These are phyloP conservation scores for Astrothelium subdiscretum DNA, from an alignment of 495 filamentous ascomycete genomes.

Conservation along the genomic window DNA sequence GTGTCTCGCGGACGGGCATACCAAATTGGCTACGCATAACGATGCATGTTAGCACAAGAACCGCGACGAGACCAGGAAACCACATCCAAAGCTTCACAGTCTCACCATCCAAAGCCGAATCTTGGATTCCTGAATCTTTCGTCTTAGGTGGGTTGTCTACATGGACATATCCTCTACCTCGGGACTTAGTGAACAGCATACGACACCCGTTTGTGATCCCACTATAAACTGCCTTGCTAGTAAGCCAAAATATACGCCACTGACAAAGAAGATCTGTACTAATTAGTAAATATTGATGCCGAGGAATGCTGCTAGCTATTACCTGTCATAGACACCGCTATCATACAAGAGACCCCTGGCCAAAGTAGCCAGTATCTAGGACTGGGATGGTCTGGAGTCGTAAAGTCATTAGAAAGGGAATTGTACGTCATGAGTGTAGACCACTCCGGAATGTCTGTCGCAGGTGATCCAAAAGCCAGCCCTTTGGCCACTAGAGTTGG, in stretches of 20 bases:
- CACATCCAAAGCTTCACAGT: constrained; percentile 55
- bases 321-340: constrained; percentile 46
- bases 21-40: constrained; percentile 50
- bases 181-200: neutral
- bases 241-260: constrained; percentile 47
- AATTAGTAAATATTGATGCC: neutral
- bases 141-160: constrained; percentile 20
- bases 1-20: constrained; percentile 47
- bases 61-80: constrained; percentile 39
- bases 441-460: constrained; percentile 38
- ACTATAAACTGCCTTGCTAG: constrained; percentile 38
- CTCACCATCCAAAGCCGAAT: constrained; percentile 41
- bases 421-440: constrained; percentile 37
- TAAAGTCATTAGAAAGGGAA: constrained; percentile 36
- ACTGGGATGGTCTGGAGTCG: constrained; percentile 35
- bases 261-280: constrained; percentile 42
- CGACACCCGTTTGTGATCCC: constrained; percentile 26
- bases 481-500: constrained; percentile 48
- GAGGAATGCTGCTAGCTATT: neutral
- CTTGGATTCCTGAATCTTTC: constrained; percentile 27
- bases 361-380: constrained; percentile 58
- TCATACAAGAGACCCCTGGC: constrained; percentile 56
- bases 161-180: constrained; percentile 26
- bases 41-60: constrained; percentile 43
- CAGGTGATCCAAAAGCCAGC: constrained; percentile 33